Evolutionary conservation across 1,284 basidiomycete species (phyloP).

Genomic region (Malassezia psittaci): DNA sequence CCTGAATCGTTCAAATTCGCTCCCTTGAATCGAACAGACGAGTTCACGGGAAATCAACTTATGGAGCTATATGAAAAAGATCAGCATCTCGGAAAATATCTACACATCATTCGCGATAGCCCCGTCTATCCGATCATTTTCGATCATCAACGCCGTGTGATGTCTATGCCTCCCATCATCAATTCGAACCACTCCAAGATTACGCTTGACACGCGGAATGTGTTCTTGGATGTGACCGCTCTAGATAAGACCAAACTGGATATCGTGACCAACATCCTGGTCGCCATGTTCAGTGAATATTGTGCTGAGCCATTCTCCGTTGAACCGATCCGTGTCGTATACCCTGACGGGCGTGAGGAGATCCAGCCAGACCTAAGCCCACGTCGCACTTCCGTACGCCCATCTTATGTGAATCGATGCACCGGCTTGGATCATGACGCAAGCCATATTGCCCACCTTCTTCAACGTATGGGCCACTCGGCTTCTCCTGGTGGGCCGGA

Average conservation of each 20-base stretch:
- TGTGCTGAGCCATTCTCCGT: slow-evolving; percentile 70
- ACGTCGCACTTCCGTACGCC: slow-evolving; percentile 63
- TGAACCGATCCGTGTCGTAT: slow-evolving; percentile 41
- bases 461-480: slow-evolving; percentile 60
- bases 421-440: slow-evolving; percentile 68
- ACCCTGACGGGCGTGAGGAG: slow-evolving; percentile 55
- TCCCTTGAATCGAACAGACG: slow-evolving; percentile 70
- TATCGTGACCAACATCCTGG: slow-evolving; percentile 86
- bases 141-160: slow-evolving; percentile 71
- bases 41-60: slow-evolving; percentile 50
- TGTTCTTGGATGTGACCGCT: slow-evolving; percentile 94
- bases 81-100: slow-evolving; percentile 76
- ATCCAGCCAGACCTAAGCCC: slow-evolving; percentile 73
- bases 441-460: slow-evolving; percentile 57
- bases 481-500: slow-evolving; percentile 50
- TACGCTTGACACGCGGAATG: slow-evolving; percentile 79
- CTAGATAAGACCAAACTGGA: slow-evolving; percentile 95
- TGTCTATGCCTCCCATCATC: slow-evolving; percentile 89
- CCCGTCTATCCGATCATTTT: slow-evolving; percentile 98
- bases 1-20: slow-evolving; percentile 83
- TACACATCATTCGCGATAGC: slow-evolving; percentile 85
- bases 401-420: slow-evolving; percentile 89
- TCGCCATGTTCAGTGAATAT: slow-evolving; percentile 96
- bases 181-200: slow-evolving; percentile 70
- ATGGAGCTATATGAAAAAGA: slow-evolving; percentile 62